A percentile compares a stretch with the other conserved stretches of the same genome.
Conservation (phyloP, 495 filamentous ascomycete species). For the Platismatia glauca region DNA sequence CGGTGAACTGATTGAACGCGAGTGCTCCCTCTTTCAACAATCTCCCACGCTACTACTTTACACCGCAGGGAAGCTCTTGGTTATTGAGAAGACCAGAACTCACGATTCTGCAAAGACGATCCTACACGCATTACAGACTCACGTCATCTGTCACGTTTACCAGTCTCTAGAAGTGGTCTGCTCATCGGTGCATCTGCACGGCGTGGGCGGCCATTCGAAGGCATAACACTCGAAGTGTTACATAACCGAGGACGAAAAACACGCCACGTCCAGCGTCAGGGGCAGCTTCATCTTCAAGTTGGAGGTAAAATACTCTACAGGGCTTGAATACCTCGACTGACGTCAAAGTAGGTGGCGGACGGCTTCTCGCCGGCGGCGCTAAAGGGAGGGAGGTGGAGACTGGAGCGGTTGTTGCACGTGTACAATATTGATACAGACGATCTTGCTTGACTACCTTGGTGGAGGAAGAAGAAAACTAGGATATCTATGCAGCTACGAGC, state of each 20-base stretch:
- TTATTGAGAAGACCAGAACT: background rate
- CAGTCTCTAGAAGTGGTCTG: background rate
- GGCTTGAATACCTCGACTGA: background rate
- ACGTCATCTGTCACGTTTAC: background rate
- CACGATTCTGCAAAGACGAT: background rate
- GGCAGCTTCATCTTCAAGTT: background rate
- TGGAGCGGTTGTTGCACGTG: slow-evolving; percentile 12
- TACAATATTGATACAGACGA: background rate
- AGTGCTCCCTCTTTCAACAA: background rate
- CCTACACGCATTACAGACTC: background rate
- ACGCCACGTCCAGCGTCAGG: slow-evolving; percentile 3
- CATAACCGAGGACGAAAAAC: background rate
- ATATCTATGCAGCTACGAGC: background rate
- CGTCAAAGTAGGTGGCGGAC: slow-evolving; percentile 6
- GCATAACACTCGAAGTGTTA: background rate
- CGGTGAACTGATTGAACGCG: background rate
- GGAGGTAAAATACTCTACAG: slow-evolving; percentile 3
- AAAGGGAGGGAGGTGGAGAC: slow-evolving; percentile 16
- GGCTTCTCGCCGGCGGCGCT: slow-evolving; percentile 15
- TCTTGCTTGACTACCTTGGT: background rate
- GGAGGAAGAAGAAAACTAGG: background rate
- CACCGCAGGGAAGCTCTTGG: background rate
- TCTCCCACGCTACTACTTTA: background rate
- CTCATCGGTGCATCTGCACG: background rate
- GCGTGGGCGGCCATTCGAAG: background rate